Evolutionary conservation across 352 stramenopile genomes (phyloP).

Genomic region (Phytophthora quininea): DNA sequence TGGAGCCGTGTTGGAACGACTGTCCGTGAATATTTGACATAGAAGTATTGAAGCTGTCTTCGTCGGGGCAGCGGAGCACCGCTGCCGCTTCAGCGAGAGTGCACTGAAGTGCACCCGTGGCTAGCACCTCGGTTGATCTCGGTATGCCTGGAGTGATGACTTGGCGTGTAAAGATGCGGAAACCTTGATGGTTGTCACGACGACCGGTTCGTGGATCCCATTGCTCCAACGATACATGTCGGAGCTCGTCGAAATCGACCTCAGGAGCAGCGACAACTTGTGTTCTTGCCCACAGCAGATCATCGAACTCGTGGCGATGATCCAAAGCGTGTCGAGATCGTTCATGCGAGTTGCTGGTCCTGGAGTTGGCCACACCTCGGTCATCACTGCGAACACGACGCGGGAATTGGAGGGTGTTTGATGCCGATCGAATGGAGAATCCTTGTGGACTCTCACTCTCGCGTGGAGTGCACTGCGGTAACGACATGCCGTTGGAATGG

Average conservation of each 20-base stretch:
- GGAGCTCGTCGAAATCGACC: constrained; percentile 19
- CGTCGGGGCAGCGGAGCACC: constrained; percentile 27
- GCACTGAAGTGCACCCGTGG: constrained; percentile 36
- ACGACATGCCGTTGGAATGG: background rate
- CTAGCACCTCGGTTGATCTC: constrained; percentile 18
- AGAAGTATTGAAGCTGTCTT: constrained; percentile 16
- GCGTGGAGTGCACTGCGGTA: background rate
- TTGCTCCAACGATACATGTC: constrained; percentile 21
- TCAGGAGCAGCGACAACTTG: constrained; percentile 19
- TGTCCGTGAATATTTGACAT: constrained; percentile 41
- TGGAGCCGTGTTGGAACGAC: constrained; percentile 32
- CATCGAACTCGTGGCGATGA: constrained; percentile 12
- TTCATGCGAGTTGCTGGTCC: background rate
- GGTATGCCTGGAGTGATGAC: constrained; percentile 4
- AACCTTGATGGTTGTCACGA: constrained; percentile 7
- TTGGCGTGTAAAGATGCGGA: constrained; percentile 23
- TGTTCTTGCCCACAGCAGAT: constrained; percentile 16
- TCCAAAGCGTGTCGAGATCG: background rate
- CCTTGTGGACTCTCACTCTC: background rate
- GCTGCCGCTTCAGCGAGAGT: constrained; percentile 24
- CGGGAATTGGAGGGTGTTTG: too few relatives aligned
- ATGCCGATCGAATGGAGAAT: background rate
- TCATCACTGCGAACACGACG: too few relatives aligned
- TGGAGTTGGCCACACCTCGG: background rate
- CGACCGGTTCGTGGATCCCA: constrained; percentile 7